Base-by-base conservation (phyloP, 768 basidiomycete genomes). In the Pleurotus cornucopiae region DNA sequence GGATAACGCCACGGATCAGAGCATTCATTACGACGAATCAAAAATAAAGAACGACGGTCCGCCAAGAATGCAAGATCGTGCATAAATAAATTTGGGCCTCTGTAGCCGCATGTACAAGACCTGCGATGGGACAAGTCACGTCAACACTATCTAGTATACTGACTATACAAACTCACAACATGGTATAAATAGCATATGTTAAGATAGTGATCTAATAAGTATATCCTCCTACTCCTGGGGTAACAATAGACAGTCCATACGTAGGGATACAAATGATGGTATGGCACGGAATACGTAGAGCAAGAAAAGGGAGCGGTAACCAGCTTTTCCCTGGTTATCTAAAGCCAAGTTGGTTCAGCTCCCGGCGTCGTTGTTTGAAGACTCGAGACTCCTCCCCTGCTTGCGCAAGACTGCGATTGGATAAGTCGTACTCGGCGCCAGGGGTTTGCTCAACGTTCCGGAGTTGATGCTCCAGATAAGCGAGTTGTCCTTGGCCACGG, bases 391-490 rank as follows among this genome's bases (percentile, higher is more conserved):
- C 73, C 18, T 63, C 62, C 25, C 57, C 65, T 57, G 69, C 69
- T 38, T 69, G 63, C 18, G 60, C 51, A 30, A 59, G 57, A 63
- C 76, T 75, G 43, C 71, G 67, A 34, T 56, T 54, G 63, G 70
- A 67, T 44, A 75, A 57, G n/a, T 67, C 66, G 14, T 69, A 67
- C 20, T 76, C 76, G 16, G 63, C 59, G 16, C 60, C 58, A 5
- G 68, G 55, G 11, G 60, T 59, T n/a, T 66, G 46, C 16, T 60
- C 65, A 34, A 75, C 60, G 25, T 61, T 62, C 3, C 67, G 63
- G 6, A 80, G 67, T 60, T 76, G 71, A 49, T 63, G 61, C 60
- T 72, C 71, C n/a, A 79, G 67, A 58, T 77, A 79, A 9, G 73
- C 71, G 47, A 77, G 68, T 54, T 71, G 67, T 5, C 71, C 71